These are phyloP conservation scores for Isochrysis galbana DNA, from an alignment of 78 protist genomes.

Conservation along the genomic window DNA sequence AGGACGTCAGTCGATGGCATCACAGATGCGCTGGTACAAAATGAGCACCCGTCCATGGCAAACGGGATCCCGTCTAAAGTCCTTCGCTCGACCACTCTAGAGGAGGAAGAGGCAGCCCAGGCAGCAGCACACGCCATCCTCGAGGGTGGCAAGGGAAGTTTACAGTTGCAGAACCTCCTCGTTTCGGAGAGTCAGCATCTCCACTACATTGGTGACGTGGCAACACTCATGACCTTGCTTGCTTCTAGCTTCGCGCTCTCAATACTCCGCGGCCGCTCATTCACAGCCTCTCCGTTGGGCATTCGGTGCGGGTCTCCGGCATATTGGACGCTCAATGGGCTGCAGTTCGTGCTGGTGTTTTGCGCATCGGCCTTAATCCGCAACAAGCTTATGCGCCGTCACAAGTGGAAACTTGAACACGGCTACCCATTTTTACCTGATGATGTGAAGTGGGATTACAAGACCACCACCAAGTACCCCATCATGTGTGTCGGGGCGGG, in stretches of 20 bases:
- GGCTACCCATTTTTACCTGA: background rate
- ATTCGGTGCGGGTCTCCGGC: background rate
- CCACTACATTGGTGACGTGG: background rate
- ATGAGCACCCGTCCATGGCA: too few species aligned
- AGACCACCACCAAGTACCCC: background rate
- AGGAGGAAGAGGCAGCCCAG: background rate
- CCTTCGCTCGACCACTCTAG: background rate
- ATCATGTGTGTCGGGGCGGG: background rate
- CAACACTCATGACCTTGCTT: background rate
- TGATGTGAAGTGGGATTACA: background rate
- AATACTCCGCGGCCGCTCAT: background rate
- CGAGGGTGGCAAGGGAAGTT: background rate
- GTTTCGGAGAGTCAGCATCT: background rate
- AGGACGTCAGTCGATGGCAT: too few species aligned
- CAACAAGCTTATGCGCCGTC: background rate
- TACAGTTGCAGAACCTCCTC: background rate
- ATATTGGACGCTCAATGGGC: background rate
- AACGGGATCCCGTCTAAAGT: too few species aligned
- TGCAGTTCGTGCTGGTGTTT: background rate
- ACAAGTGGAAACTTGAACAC: background rate
- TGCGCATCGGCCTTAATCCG: background rate
- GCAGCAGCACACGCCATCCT: too few species aligned
- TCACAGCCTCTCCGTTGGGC: background rate
- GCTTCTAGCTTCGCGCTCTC: background rate
- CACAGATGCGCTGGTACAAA: too few species aligned